Evolutionary conservation across 2,329 filamentous ascomycete species (phyloP), one percentile per base, ranked within the genome.

Genomic region (Incumbomyces lentus): DNA sequence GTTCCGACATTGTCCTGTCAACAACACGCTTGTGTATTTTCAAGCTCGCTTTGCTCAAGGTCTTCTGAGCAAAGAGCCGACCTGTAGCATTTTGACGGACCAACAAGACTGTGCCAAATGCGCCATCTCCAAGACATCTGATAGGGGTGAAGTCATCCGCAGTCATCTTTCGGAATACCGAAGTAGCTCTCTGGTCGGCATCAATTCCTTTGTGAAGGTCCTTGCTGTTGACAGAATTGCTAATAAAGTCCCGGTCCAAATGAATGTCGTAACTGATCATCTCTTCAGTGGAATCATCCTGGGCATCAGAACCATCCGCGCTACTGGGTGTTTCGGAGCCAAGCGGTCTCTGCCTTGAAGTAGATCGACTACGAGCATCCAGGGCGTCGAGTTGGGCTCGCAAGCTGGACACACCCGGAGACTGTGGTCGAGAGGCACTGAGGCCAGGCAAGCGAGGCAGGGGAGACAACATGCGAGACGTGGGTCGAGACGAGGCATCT

Each of bases 1-100:
- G 84, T 69, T 98, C 92, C 2, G 90, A 96, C 73, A 93, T 95
- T 48, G 92, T 96, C 70, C 96, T 92, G 68, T 96, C 89, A 42
- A 98, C 80, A 29, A 96, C 77, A 64, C 89, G 88, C 74, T 95
- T 95, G 68, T 95, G 89, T 33, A 98, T 86, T 1, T 89, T 87
- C 44, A 98, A 72, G 7, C 88, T 94, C 0, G 93, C 92, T 68
- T 98, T 98, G 64, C 90, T 92, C 68, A 98, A 92, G 67, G 96
- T 90, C 71, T 98, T 98, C 70, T 98, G 93, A 1, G 92, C 93
- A 60, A 89, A 98, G 4, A 98, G 76, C 36, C 86, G 82, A 35
- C 92, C 92, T 1, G 89, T 95, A 26, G 79, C 70, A 42, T 79
- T 80, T 68, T 98, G 90, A 68, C 89, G 92, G 51, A 98, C 93